Base-by-base conservation (phyloP, 495 filamentous ascomycete species). In the Penicillium chermesinum region DNA sequence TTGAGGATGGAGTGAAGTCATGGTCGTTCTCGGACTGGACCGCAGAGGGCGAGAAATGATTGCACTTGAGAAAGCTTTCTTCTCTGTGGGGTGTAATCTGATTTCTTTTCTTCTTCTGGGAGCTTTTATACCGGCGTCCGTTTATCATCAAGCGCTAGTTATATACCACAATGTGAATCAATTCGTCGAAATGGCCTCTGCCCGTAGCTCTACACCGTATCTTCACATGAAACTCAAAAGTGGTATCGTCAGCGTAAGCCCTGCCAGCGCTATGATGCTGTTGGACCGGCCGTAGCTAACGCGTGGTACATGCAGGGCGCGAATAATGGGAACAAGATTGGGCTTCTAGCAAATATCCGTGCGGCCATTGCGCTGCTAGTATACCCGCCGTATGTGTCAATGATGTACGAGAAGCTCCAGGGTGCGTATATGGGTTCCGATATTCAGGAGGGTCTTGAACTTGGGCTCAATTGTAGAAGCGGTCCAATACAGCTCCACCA, bases 1-100 rank as follows among this genome's bases (percentile, higher is more conserved):
- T 88, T 42, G 70, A 59, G 14, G 78, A 87, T 59, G 73, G 65
- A 7, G 75, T 74, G 25, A 59, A 66, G 35, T 66, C 66, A 33
- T 88, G 82, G 83, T 65, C 75, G 35, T 70, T 88, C 55, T 63
- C 65, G 25, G 67, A 79, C 37, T 88, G 84, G 85, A 60, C 30
- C n/a, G 59, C 64, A 7, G 45, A 44, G 14, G 32, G 34, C 6
- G 48, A 36, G n/a, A n/a, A 7, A 32, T 40, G 35, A 30, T 30
- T 30, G 25, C 4, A 5, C 10, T 30, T 30, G 25, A 10, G 25
- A 10, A 10, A 10, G 25, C 10, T 30, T n/a, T n/a, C n/a, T n/a
- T n/a, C n/a, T n/a, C n/a, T n/a, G n/a, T n/a, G n/a, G n/a, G n/a
- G n/a, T n/a, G n/a, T n/a, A n/a, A n/a, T n/a, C n/a, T n/a, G n/a